phyloP scores from a whole-genome alignment of 495 filamentous ascomycete genomes.

The Penicillium antarcticum region DNA sequence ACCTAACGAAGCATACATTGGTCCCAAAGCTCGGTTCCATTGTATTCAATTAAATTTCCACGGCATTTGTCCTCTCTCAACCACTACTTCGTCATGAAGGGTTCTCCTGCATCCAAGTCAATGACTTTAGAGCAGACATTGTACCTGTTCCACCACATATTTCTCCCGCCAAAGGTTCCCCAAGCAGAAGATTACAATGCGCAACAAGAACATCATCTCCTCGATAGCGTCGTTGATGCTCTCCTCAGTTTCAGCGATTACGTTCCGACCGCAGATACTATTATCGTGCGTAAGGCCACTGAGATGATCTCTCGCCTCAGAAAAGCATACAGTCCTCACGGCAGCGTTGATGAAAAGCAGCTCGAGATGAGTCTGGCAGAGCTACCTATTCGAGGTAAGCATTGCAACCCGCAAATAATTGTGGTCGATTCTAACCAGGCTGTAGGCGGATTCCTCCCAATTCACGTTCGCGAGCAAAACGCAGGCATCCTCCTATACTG shows the following conservation, averaged over 20 bases:
- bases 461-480: constrained; percentile 58
- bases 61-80: too few relatives aligned
- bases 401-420: not conserved
- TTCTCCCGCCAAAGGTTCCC: constrained; percentile 57
- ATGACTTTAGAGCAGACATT: not conserved
- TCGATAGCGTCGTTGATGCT: constrained; percentile 14
- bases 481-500: constrained; percentile 51
- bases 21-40: too few relatives aligned
- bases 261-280: not conserved
- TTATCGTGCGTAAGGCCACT: not conserved
- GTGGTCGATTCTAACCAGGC: not conserved
- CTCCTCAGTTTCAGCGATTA: constrained; percentile 23
- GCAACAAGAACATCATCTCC: constrained; percentile 11
- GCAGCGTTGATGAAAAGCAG: constrained; percentile 10
- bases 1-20: too few relatives aligned
- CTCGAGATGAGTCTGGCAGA: constrained; percentile 6
- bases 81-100: too few relatives aligned
- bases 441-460: constrained; percentile 25
- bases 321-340: constrained; percentile 6
- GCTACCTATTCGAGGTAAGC: constrained; percentile 12
- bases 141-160: constrained; percentile 49
- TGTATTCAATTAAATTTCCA: too few relatives aligned
- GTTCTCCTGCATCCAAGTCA: too few relatives aligned
- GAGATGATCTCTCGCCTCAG: constrained; percentile 20
- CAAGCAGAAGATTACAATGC: constrained; percentile 39